Conservation (phyloP, 495 filamentous ascomycete genomes). For the Viridothelium virens region DNA sequence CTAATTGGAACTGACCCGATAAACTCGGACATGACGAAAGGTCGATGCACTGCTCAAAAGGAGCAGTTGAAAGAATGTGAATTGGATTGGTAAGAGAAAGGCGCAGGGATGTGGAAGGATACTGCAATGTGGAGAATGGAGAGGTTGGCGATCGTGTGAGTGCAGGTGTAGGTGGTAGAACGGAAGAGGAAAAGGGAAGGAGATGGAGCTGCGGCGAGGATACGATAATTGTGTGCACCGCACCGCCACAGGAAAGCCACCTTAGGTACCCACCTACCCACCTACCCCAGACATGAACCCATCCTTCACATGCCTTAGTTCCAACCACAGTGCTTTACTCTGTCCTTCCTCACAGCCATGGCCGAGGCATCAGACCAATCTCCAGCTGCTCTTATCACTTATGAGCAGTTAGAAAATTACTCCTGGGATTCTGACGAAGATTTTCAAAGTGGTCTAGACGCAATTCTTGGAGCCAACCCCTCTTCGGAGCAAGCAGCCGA, state of each 20-base stretch:
- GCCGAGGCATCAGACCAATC: not conserved
- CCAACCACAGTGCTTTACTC: not conserved
- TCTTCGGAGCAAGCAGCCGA: constrained; percentile 38
- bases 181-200: not conserved
- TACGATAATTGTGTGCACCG: not conserved
- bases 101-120: constrained; percentile 1
- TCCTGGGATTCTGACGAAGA: constrained; percentile 47
- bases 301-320: too few species aligned
- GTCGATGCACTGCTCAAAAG: constrained; percentile 15
- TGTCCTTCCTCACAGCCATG: not conserved
- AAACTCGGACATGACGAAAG: constrained; percentile 51
- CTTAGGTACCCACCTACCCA: too few species aligned
- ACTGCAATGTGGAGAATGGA: not conserved
- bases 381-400: constrained; percentile 29
- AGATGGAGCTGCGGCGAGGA: not conserved
- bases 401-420: constrained; percentile 44
- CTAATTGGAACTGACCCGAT: constrained; percentile 44
- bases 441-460: constrained; percentile 43
- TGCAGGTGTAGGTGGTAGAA: not conserved
- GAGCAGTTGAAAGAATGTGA: not conserved
- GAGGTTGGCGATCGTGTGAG: not conserved
- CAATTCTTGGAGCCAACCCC: constrained; percentile 40
- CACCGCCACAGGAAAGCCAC: constrained; percentile 2
- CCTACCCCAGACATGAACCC: too few species aligned
- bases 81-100: constrained; percentile 1